Evolutionary conservation across 73 alveolate genomes (phyloP).

Genomic region (Blepharisma stoltei): DNA sequence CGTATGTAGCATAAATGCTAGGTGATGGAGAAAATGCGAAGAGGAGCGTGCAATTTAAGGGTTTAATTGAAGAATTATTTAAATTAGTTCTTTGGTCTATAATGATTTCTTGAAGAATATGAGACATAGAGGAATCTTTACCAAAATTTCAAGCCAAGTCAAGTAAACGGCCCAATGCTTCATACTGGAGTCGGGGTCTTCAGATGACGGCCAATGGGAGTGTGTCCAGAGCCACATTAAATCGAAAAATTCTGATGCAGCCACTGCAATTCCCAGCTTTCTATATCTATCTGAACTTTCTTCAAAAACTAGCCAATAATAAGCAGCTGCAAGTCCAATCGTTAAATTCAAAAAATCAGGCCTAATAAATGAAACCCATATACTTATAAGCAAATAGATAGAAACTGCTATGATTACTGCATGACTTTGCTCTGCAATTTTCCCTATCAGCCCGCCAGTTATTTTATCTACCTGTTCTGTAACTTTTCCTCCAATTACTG

Average conservation of each 20-base stretch:
- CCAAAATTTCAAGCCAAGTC: no score
- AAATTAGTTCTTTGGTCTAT: no score
- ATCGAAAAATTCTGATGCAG: not conserved
- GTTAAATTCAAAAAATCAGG: conserved; percentile 7
- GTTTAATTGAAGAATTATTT: no score
- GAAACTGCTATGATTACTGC: not conserved
- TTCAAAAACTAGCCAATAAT: not conserved
- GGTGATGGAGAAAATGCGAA: no score
- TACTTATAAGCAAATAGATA: not conserved
- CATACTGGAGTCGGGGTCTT: no score
- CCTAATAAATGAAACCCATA: not conserved
- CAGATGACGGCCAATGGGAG: no score
- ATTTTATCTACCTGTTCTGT: not conserved
- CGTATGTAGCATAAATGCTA: no score
- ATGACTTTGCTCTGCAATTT: not conserved
- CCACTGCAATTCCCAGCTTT: not conserved
- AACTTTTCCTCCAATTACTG: not conserved
- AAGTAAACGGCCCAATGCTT: no score
- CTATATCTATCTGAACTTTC: not conserved
- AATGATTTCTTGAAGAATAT: no score
- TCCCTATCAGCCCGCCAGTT: not conserved
- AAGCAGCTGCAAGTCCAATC: not conserved
- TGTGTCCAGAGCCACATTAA: not conserved
- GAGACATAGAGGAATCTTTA: no score
- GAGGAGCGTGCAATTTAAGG: no score